Percentiles rank a stretch among this genome's conserved stretches.
phyloP scores from a whole-genome alignment of 139 green algal genomes.

The Chlamydomonas schloesseri region DNA sequence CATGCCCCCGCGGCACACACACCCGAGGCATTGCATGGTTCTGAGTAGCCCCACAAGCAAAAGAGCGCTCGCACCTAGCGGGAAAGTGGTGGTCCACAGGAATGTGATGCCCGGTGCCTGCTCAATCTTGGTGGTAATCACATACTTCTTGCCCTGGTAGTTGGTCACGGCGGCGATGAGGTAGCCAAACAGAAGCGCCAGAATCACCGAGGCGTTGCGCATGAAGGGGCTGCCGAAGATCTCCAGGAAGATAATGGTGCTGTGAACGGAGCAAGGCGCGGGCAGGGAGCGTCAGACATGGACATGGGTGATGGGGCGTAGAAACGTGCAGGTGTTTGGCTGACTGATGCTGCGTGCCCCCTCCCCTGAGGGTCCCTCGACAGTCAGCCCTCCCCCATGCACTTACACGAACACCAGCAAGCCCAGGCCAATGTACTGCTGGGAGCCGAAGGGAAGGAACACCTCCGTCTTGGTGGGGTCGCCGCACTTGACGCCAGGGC shows the following conservation, averaged over 20 bases:
- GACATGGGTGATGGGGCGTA: too few relatives aligned
- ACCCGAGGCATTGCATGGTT: too few relatives aligned
- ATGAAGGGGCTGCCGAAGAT: slow-evolving; percentile 76
- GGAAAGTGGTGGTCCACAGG: slow-evolving; percentile 83
- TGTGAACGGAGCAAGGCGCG: slow-evolving; percentile 45
- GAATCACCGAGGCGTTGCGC: slow-evolving; percentile 71
- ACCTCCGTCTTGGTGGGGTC: background rate
- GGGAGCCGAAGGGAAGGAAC: slow-evolving; percentile 66
- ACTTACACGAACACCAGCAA: slow-evolving; percentile 59
- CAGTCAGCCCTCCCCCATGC: too few relatives aligned
- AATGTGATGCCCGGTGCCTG: slow-evolving; percentile 80
- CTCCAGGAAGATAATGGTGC: slow-evolving; percentile 67
- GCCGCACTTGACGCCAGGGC: slow-evolving; percentile 34
- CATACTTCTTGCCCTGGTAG: slow-evolving; percentile 63
- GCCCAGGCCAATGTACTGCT: slow-evolving; percentile 74
- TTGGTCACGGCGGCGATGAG: slow-evolving; percentile 52
- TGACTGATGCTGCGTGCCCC: too few relatives aligned
- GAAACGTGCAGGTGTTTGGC: too few relatives aligned
- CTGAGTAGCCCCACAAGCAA: too few relatives aligned
- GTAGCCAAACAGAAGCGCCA: slow-evolving; percentile 69
- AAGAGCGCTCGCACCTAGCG: slow-evolving; percentile 27
- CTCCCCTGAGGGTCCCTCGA: too few relatives aligned
- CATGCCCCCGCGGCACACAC: too few relatives aligned
- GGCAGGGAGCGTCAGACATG: too few relatives aligned
- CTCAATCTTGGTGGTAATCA: slow-evolving; percentile 57